Conservation (phyloP, 2,329 filamentous ascomycete species). For the Ascomycota sp. region DNA sequence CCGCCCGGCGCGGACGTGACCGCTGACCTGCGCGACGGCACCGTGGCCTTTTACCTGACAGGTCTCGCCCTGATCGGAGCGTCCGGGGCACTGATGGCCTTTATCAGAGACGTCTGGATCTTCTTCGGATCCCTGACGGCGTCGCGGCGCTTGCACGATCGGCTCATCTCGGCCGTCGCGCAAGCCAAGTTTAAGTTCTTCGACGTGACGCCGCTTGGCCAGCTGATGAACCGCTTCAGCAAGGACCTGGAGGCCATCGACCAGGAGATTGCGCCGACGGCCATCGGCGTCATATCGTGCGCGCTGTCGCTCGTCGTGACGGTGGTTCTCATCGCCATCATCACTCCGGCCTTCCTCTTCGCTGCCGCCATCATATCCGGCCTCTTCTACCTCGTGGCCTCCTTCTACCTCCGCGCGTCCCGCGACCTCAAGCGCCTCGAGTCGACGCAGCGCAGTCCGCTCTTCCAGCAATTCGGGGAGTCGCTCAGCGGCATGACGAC, state of each 20-base stretch:
- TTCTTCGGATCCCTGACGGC: constrained; percentile 84
- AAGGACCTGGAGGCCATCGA: constrained; percentile 92
- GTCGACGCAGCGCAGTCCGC: constrained; percentile 77
- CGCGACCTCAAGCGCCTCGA: constrained; percentile 88
- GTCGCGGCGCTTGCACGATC: constrained; percentile 64
- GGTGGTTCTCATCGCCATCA: constrained; percentile 63
- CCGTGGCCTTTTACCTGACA: constrained; percentile 65
- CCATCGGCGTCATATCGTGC: constrained; percentile 54
- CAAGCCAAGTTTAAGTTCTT: constrained; percentile 96
- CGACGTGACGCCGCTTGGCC: constrained; percentile 83
- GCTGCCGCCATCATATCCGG: constrained; percentile 68
- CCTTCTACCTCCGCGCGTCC: constrained; percentile 82
- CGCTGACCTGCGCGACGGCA: constrained; percentile 33
- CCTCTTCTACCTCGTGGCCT: constrained; percentile 64
- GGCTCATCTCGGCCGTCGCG: constrained; percentile 58
- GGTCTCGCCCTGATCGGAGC: constrained; percentile 68
- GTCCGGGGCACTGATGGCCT: constrained; percentile 58
- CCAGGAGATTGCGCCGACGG: constrained; percentile 84
- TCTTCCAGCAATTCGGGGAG: constrained; percentile 97
- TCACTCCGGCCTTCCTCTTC: constrained; percentile 81
- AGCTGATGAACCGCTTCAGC: constrained; percentile 96
- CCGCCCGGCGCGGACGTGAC: constrained; percentile 1
- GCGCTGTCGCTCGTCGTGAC: constrained; percentile 57
- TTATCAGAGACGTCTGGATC: constrained; percentile 67
- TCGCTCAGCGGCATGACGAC: constrained; percentile 88